Percentiles rank a stretch among this genome's conserved stretches.
Evolutionary conservation across 23 red algal genomes (phyloP).

Genomic region (Gracilaria gracilis): DNA sequence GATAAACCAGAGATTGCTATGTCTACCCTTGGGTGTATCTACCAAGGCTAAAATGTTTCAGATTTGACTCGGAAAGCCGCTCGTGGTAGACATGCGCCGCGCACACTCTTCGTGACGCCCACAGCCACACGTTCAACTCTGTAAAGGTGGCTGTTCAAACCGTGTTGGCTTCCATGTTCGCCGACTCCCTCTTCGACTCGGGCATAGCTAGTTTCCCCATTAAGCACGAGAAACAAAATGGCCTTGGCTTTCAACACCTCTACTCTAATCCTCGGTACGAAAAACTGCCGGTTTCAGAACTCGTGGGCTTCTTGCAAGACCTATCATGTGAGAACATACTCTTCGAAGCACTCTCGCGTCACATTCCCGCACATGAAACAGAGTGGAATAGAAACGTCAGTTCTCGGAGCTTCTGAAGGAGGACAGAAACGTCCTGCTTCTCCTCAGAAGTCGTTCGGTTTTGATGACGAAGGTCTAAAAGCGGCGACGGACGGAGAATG

Average conservation of each 20-base stretch:
- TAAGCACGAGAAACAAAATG: not conserved
- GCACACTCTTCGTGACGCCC: not conserved
- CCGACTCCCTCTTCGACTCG: too few species aligned
- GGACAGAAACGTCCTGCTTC: not conserved
- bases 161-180: too few species aligned
- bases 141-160: not conserved
- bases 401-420: not conserved
- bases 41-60: slow-evolving; percentile 27
- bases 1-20: too few species aligned
- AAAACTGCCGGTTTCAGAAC: not conserved
- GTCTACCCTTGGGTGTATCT: too few species aligned
- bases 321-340: not conserved
- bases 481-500: slow-evolving; percentile 53
- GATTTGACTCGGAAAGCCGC: not conserved
- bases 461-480: slow-evolving; percentile 17
- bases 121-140: slow-evolving; percentile 9
- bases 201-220: not conserved
- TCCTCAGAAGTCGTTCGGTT: not conserved
- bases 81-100: not conserved
- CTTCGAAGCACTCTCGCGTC: not conserved
- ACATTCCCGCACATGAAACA: not conserved
- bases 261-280: not conserved
- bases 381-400: not conserved
- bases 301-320: not conserved
- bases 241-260: not conserved